Percentiles rank a stretch among this genome's conserved stretches.
Conservation (phyloP, 2,329 filamentous ascomycete species). For the Polychaeton citri region DNA sequence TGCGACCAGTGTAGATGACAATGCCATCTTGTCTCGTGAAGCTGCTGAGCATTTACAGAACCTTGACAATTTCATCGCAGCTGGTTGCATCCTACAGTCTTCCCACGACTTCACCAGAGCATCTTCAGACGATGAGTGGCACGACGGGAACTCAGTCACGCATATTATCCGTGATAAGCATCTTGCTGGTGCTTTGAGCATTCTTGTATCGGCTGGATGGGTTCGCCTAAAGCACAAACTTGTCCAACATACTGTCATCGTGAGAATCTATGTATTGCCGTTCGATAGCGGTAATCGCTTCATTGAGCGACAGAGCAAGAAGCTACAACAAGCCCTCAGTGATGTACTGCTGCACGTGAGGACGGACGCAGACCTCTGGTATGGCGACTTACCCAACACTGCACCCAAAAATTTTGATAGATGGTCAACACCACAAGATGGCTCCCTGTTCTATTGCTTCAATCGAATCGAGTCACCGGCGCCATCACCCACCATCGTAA, state of each 20-base stretch:
- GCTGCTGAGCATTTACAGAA: neutral
- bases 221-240: neutral
- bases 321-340: constrained; percentile 21
- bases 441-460: constrained; percentile 56
- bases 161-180: neutral
- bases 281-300: constrained; percentile 42
- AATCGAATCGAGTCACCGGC: constrained; percentile 58
- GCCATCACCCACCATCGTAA: constrained; percentile 39
- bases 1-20: neutral
- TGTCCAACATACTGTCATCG: constrained; percentile 2
- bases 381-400: constrained; percentile 44
- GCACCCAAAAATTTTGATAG: constrained; percentile 21
- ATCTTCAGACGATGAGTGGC: no score
- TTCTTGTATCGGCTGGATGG: neutral
- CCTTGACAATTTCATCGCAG: neutral
- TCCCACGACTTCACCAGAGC: neutral
- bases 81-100: neutral
- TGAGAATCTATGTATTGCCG: constrained; percentile 15
- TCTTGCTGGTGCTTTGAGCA: neutral
- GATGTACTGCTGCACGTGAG: constrained; percentile 39
- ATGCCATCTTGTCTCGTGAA: neutral
- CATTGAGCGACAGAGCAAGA: constrained; percentile 36
- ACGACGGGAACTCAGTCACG: neutral
- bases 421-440: constrained; percentile 29
- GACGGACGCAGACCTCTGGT: constrained; percentile 41